Evolutionary conservation across 2,329 filamentous ascomycete genomes (phyloP).

Genomic region (Aphanocladium album): DNA sequence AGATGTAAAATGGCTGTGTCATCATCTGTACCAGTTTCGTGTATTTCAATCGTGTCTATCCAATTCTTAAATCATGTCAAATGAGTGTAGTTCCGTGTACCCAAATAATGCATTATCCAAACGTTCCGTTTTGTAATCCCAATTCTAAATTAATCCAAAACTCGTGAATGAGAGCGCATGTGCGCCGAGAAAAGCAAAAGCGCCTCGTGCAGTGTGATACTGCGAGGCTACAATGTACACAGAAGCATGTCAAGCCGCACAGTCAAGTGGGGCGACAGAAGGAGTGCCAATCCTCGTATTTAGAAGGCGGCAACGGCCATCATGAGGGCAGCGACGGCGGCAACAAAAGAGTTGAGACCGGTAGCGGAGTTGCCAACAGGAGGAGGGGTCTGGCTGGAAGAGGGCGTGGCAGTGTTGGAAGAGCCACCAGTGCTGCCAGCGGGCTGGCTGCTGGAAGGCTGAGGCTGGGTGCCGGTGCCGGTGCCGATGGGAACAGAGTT

Average conservation of each 20-base stretch:
- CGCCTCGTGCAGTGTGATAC: neutral
- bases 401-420: neutral
- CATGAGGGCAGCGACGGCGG: constrained; percentile 26
- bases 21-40: too few relatives aligned
- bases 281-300: neutral
- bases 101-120: constrained; percentile 11
- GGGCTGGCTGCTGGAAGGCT: constrained; percentile 11
- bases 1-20: too few relatives aligned
- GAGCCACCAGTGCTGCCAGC: constrained; percentile 11
- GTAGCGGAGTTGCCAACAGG: constrained; percentile 13
- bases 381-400: neutral
- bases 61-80: constrained; percentile 13
- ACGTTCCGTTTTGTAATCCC: neutral
- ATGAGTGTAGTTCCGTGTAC: constrained; percentile 12
- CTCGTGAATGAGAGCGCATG: neutral
- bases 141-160: constrained; percentile 8
- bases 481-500: constrained; percentile 20
- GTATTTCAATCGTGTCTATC: neutral
- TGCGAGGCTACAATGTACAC: constrained; percentile 10
- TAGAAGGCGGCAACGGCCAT: constrained; percentile 28
- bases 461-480: neutral
- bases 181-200: neutral
- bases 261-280: neutral
- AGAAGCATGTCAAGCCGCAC: neutral
- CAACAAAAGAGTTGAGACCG: constrained; percentile 27